phyloP scores from a whole-genome alignment of 2,329 filamentous ascomycete species.

The Trichoderma semiorbis region DNA sequence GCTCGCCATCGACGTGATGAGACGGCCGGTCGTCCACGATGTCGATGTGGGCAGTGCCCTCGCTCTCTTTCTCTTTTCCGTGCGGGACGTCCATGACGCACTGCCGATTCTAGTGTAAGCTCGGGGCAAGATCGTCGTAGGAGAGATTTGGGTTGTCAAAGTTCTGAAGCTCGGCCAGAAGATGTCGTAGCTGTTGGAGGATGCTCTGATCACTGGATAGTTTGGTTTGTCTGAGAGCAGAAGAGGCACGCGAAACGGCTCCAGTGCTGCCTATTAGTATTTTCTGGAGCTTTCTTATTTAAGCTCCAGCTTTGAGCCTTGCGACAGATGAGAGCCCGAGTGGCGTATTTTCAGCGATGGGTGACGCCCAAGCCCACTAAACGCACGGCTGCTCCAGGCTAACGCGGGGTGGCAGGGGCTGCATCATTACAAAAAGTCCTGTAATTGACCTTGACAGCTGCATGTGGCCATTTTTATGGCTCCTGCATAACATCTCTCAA shows the following conservation, averaged over 20 bases:
- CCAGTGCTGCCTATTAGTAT: not conserved
- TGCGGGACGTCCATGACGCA: constrained; percentile 41
- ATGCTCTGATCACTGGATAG: not conserved
- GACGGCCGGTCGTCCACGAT: constrained; percentile 43
- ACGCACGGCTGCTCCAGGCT: not conserved
- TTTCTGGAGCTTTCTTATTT: not conserved
- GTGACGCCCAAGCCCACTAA: constrained; percentile 4
- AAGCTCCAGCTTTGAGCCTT: not conserved
- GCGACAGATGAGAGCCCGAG: not conserved
- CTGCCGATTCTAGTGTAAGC: not conserved
- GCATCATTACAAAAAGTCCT: not conserved
- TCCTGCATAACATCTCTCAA: not conserved
- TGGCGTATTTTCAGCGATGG: constrained; percentile 12
- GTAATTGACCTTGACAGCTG: not conserved
- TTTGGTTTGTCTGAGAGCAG: not conserved
- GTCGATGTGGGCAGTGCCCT: constrained; percentile 46
- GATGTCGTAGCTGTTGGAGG: not conserved
- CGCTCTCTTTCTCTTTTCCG: constrained; percentile 38
- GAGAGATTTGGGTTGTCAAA: not conserved
- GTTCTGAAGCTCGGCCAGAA: not conserved
- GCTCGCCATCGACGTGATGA: constrained; percentile 39
- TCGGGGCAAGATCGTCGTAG: not conserved
- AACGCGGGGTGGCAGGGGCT: constrained; percentile 8
- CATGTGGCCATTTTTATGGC: not conserved
- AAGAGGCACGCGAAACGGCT: not conserved